A percentile compares a stretch with the other conserved stretches of the same genome.
Conservation (phyloP, 2,329 filamentous ascomycete species). For the Aspergillus fumigatiaffinis region DNA sequence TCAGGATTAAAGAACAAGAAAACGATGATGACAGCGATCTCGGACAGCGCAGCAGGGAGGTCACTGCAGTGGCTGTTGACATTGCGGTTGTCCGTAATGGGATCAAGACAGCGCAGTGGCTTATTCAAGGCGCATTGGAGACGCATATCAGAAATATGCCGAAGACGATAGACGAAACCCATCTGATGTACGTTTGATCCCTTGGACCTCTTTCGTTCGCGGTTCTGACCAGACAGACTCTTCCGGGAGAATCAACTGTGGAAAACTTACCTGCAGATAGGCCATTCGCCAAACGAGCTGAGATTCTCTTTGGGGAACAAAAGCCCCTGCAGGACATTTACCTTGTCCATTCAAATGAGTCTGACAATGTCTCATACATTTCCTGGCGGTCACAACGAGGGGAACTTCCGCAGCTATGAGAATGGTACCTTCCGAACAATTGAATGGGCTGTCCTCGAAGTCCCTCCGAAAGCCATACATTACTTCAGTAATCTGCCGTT, state of each 20-base stretch:
- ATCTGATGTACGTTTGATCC: conserved; percentile 9
- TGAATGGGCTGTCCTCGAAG: conserved; percentile 13
- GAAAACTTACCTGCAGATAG: conserved; percentile 8
- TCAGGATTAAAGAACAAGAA: conserved; percentile 1
- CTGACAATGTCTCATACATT: conserved; percentile 1
- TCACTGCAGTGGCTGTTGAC: conserved; percentile 8
- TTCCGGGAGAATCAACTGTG: conserved; percentile 11
- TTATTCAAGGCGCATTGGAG: conserved; percentile 1
- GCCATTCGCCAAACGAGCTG: conserved; percentile 9
- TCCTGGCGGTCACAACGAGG: background rate
- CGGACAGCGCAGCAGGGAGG: background rate
- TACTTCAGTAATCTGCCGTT: conserved; percentile 14
- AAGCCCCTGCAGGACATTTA: conserved; percentile 13
- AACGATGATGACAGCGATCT: conserved; percentile 1
- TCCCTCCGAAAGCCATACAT: conserved; percentile 10
- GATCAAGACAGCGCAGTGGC: conserved; percentile 6
- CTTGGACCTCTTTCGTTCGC: background rate
- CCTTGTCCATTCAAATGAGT: conserved; percentile 8
- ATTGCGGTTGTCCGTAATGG: conserved; percentile 5
- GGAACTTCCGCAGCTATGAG: background rate
- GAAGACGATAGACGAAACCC: conserved; percentile 8
- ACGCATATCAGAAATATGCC: conserved; percentile 1
- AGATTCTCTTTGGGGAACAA: conserved; percentile 9
- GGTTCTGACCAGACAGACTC: background rate
- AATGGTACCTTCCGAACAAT: conserved; percentile 4